Evolutionary conservation across 1,284 basidiomycete species (phyloP).

Genomic region (Hortiboletus rubellus): DNA sequence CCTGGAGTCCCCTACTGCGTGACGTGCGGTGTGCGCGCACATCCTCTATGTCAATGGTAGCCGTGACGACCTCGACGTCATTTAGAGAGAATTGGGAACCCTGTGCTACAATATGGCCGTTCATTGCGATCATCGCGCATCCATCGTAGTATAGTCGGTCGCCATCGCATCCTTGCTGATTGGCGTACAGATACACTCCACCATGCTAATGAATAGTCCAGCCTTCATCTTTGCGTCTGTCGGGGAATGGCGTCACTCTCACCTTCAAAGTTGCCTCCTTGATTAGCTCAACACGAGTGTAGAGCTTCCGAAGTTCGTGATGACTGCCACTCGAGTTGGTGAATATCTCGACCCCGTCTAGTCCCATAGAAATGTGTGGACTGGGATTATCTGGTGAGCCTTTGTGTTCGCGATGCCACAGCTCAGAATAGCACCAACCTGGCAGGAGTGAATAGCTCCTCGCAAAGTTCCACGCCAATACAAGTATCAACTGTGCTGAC

Average conservation of each 20-base stretch:
- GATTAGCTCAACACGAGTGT: conserved; percentile 90
- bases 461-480: conserved; percentile 94
- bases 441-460: conserved; percentile 95
- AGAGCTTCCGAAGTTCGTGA: conserved; percentile 94
- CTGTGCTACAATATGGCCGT: conserved; percentile 91
- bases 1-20: conserved; percentile 89
- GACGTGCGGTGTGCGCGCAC: conserved; percentile 85
- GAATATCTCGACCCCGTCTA: conserved; percentile 98
- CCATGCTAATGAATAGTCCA: conserved; percentile 62
- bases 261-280: conserved; percentile 97
- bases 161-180: conserved; percentile 98
- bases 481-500: conserved; percentile 93
- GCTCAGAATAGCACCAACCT: conserved; percentile 54
- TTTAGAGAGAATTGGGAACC: conserved; percentile 95
- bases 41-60: conserved; percentile 94
- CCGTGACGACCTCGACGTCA: conserved; percentile 94
- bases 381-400: conserved; percentile 33
- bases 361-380: conserved; percentile 95
- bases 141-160: conserved; percentile 98
- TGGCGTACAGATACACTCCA: conserved; percentile 96
- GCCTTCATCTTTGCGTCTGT: background rate
- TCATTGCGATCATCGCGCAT: conserved; percentile 93
- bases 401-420: background rate
- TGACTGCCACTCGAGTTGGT: conserved; percentile 98
- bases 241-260: background rate